Conservation (phyloP, 257 asterid species). For the Ocimum tenuiflorum region DNA sequence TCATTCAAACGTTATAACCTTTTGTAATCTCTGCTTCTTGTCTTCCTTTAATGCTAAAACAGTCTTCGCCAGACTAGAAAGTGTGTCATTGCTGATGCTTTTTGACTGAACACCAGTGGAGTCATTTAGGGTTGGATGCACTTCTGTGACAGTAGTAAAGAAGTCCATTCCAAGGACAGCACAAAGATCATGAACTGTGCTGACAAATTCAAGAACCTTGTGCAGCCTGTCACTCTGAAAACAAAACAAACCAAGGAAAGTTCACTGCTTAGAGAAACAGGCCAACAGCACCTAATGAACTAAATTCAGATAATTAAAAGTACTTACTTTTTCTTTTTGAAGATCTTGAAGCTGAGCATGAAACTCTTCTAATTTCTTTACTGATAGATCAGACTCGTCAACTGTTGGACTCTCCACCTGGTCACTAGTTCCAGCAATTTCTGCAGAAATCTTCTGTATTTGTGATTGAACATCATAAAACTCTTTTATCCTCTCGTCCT, state of each 20-base stretch:
- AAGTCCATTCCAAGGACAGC: conserved; percentile 94
- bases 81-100: conserved; percentile 89
- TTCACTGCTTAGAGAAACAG: conserved; percentile 2
- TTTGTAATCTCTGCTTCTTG: conserved; percentile 70
- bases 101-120: conserved; percentile 74
- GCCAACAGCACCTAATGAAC: conserved; percentile 4
- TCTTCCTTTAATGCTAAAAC: conserved; percentile 73
- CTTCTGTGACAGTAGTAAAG: conserved; percentile 68
- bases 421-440: conserved; percentile 69
- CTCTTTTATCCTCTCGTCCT: conserved; percentile 78
- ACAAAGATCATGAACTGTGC: conserved; percentile 94
- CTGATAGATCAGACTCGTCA: conserved; percentile 76
- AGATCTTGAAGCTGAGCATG: conserved; percentile 84
- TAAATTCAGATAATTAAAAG: not conserved
- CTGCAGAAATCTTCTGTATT: conserved; percentile 74
- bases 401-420: conserved; percentile 51
- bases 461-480: conserved; percentile 86
- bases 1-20: conserved; percentile 34
- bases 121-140: conserved; percentile 86
- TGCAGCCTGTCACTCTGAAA: conserved; percentile 87
- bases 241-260: not conserved
- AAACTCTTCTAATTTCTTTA: conserved; percentile 70
- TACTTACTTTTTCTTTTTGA: conserved; percentile 80
- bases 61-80: conserved; percentile 78
- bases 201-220: conserved; percentile 89